These are phyloP conservation scores for Diplosphaera chodatii DNA, from an alignment of 139 green algal genomes.

Conservation along the genomic window DNA sequence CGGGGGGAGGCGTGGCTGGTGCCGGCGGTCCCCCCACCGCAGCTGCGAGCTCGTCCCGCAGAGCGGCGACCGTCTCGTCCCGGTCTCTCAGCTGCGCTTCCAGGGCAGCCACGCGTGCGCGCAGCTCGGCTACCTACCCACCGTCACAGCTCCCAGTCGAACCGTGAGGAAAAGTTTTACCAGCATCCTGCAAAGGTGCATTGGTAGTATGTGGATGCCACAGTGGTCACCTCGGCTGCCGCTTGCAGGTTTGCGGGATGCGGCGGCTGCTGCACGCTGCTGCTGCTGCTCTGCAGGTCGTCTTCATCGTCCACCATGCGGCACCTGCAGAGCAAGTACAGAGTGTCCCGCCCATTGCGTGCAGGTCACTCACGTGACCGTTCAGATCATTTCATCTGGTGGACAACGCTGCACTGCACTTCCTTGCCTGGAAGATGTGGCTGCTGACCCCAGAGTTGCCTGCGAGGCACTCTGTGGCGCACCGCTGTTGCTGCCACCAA, in stretches of 20 bases:
- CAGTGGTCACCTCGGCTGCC: not conserved
- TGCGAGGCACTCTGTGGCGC: too few relatives aligned
- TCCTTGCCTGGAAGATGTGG: not conserved
- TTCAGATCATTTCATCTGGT: too few relatives aligned
- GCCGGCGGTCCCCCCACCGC: not conserved
- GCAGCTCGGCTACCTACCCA: slow-evolving; percentile 15
- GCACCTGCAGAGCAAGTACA: not conserved
- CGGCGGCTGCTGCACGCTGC: not conserved
- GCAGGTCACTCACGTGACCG: too few relatives aligned
- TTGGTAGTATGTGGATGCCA: too few relatives aligned
- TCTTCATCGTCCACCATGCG: not conserved
- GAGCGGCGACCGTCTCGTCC: not conserved
- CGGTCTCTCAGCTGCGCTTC: slow-evolving; percentile 16
- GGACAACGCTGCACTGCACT: too few relatives aligned
- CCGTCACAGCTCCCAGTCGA: too few relatives aligned
- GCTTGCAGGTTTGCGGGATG: not conserved
- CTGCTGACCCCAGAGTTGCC: not conserved
- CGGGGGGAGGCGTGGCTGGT: not conserved
- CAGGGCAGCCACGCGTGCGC: slow-evolving; percentile 19
- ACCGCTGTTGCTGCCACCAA: too few relatives aligned
- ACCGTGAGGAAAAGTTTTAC: too few relatives aligned
- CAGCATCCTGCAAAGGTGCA: too few relatives aligned
- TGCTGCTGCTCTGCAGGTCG: slow-evolving; percentile 1
- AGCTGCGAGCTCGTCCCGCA: slow-evolving; percentile 11
- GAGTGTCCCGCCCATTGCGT: too few relatives aligned